Evolutionary conservation across 345 rosid genomes (phyloP).

Genomic region (Citrus inodora): DNA sequence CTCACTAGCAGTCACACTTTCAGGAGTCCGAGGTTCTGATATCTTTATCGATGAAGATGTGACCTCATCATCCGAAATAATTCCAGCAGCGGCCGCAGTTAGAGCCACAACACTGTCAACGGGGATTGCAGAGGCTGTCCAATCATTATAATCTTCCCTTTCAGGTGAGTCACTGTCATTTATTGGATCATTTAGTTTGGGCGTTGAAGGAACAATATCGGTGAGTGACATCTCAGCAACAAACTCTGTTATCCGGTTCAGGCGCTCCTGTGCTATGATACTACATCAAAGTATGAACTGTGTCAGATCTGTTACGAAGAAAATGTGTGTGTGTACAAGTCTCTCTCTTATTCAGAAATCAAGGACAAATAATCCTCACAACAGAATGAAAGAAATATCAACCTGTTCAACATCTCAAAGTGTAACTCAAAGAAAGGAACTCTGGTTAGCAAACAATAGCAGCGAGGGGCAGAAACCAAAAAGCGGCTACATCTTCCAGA

Average conservation of each 20-base stretch:
- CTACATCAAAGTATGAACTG: constrained; percentile 55
- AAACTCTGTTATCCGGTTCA: constrained; percentile 82
- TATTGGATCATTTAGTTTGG: constrained; percentile 38
- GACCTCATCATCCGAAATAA: constrained; percentile 57
- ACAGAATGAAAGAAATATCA: constrained; percentile 14
- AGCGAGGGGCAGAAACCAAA: constrained; percentile 97
- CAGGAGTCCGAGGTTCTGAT: constrained; percentile 64
- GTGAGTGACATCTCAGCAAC: constrained; percentile 67
- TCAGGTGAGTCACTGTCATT: constrained; percentile 35
- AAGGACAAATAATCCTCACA: constrained; percentile 14
- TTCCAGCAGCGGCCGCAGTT: constrained; percentile 83
- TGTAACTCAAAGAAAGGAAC: constrained; percentile 96
- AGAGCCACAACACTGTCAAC: constrained; percentile 67
- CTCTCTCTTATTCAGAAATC: constrained; percentile 10
- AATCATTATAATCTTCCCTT: constrained; percentile 43
- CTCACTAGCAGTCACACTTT: constrained; percentile 57
- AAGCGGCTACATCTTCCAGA: constrained; percentile 62
- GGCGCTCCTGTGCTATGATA: constrained; percentile 94
- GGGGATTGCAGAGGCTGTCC: constrained; percentile 84
- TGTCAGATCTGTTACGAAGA: neutral
- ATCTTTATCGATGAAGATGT: constrained; percentile 41
- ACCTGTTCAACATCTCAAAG: constrained; percentile 97
- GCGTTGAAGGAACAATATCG: constrained; percentile 35
- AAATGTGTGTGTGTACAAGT: neutral
- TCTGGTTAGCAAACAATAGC: constrained; percentile 90